Conservation (phyloP, 495 filamentous ascomycete species). For the Platismatia glauca region DNA sequence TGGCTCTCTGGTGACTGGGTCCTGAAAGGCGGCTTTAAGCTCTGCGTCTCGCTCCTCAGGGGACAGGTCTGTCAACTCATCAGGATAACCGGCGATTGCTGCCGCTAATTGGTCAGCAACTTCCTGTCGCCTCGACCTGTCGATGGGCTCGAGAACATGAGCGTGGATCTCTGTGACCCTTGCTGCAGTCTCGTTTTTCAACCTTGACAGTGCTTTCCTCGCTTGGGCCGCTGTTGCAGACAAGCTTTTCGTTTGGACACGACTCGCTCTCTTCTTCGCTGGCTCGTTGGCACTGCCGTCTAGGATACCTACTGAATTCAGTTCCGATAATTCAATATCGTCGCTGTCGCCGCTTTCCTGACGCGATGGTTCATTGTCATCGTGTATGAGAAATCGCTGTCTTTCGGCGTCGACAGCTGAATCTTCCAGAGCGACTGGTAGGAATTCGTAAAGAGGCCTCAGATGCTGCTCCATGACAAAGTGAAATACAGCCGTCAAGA, state of each 20-base stretch:
- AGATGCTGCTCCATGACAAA: slow-evolving; percentile 73
- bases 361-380: slow-evolving; percentile 39
- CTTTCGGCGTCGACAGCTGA: slow-evolving; percentile 80
- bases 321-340: slow-evolving; percentile 27
- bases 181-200: slow-evolving; percentile 34
- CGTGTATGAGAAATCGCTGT: slow-evolving; percentile 69
- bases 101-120: slow-evolving; percentile 22
- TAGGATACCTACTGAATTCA: slow-evolving; percentile 4
- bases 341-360: slow-evolving; percentile 44
- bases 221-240: slow-evolving; percentile 20
- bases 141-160: slow-evolving; percentile 30
- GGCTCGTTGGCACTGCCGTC: slow-evolving; percentile 33
- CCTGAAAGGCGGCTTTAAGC: slow-evolving; percentile 88
- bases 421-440: slow-evolving; percentile 93
- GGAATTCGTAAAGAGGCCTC: slow-evolving; percentile 72
- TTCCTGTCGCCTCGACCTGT: slow-evolving; percentile 20
- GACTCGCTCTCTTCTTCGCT: slow-evolving; percentile 15
- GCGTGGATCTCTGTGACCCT: slow-evolving; percentile 53
- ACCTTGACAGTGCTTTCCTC: slow-evolving; percentile 15
- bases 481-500: slow-evolving; percentile 74
- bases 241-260: slow-evolving; percentile 24
- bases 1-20: slow-evolving; percentile 75
- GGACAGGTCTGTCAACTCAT: slow-evolving; percentile 87
- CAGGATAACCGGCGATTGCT: slow-evolving; percentile 57
- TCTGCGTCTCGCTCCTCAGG: slow-evolving; percentile 81